Evolutionary conservation across 345 rosid species (phyloP), one percentile per base, ranked within the genome.

Genomic region (Angophora floribunda): DNA sequence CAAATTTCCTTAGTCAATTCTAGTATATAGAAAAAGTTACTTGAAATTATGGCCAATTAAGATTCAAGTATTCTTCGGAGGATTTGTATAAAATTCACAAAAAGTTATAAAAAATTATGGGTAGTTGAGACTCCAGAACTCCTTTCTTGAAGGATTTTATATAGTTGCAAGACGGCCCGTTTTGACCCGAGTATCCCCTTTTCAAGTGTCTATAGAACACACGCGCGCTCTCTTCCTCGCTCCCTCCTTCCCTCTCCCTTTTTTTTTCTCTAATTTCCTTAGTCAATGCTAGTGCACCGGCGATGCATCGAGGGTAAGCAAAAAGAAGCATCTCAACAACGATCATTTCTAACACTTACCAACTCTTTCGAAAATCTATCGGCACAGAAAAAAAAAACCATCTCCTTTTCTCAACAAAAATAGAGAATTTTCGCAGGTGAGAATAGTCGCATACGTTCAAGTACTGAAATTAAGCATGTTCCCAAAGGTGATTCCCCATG

Each of bases 101-200:
- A 13, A 52, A 52, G 53, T 52, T 15, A 15, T 2, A 3, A 52
- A 5, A 15, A 15, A n/a, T 63, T n/a, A 63, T 14, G 19, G 36
- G 5, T 6, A 9, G 36, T 63, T 6, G 3, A 61, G 32, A 28
- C 11, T 14, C 32, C 2, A 0, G 0, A 16, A 63, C n/a, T 13
- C 19, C 75, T 63, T 63, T 63, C 5, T 6, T 19, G 7, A 63
- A 16, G n/a, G 75, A 63, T 5, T 61, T 61, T 26, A 7, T 26
- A 28, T 61, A 28, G 51, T 36, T 36, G 41, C 4, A 36, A 36
- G 41, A 53, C 4, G 59, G 26, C 9, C 22, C 22, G 24, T 53
- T 21, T 19, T 7, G 59, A 21, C 59, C 10, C 3, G 10, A 21
- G 59, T 24, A 21, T 53, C 59, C 51, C 41, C 41, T 36, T 36